These are phyloP conservation scores for Rhizopus stolonifer DNA, from an alignment of 371 early-diverging fungal genomes.

Conservation along the genomic window DNA sequence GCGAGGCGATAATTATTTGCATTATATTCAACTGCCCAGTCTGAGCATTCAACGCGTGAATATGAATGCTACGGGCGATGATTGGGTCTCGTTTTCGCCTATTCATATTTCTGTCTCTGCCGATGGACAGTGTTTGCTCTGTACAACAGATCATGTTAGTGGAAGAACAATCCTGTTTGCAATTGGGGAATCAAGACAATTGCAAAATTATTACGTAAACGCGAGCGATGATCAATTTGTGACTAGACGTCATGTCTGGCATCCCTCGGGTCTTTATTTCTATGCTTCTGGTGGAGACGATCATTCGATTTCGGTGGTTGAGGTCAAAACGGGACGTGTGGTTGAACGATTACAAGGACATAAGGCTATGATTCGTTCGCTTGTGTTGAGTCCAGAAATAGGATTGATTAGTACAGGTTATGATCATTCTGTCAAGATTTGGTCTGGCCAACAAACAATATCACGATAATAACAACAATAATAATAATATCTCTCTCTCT, in stretches of 20 bases:
- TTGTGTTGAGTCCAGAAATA: conserved; percentile 26
- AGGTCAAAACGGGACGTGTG: conserved; percentile 56
- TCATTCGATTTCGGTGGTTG: conserved; percentile 55
- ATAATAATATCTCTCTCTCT: no score
- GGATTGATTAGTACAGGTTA: conserved; percentile 42
- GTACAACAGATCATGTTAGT: conserved; percentile 69
- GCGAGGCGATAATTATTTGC: conserved; percentile 73
- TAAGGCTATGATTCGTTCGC: conserved; percentile 45
- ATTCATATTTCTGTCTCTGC: conserved; percentile 62
- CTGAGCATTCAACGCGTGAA: conserved; percentile 45
- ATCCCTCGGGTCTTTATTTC: conserved; percentile 64
- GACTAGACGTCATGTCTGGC: conserved; percentile 62
- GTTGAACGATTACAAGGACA: conserved; percentile 55
- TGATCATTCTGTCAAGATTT: conserved; percentile 36
- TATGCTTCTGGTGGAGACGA: conserved; percentile 70
- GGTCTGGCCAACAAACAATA: conserved; percentile 20
- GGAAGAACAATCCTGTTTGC: conserved; percentile 73
- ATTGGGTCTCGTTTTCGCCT: conserved; percentile 82
- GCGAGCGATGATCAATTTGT: conserved; percentile 58
- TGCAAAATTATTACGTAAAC: conserved; percentile 67
- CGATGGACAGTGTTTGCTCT: conserved; percentile 59
- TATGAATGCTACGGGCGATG: conserved; percentile 79
- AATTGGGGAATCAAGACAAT: conserved; percentile 43
- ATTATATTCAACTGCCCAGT: conserved; percentile 57
- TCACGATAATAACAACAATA: conserved; percentile 3